Base-by-base conservation (phyloP, 2,329 filamentous ascomycete genomes). In the Nectriaceae sp. region DNA sequence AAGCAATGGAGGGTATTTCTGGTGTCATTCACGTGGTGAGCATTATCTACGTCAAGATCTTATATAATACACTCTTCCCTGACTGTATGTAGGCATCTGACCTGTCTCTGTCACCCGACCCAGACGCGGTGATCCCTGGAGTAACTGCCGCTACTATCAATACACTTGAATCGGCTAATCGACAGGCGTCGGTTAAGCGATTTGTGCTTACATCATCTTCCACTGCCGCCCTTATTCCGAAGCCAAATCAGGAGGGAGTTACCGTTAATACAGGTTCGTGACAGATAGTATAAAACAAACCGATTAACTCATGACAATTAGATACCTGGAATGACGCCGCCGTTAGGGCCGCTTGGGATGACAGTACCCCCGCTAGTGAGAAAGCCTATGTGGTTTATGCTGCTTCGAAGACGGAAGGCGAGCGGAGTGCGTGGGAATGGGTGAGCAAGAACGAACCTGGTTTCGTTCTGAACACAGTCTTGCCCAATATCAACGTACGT, bases 121-220 rank as follows among this genome's bases (percentile, higher is more conserved):
- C n/a, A n/a, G n/a, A n/a, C n/a, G n/a, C n/a, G n/a, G n/a, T n/a
- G n/a, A n/a, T n/a, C n/a, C n/a, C n/a, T n/a, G n/a, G n/a, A n/a
- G n/a, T n/a, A n/a, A n/a, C n/a, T n/a, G n/a, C n/a, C n/a, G n/a
- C n/a, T n/a, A n/a, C n/a, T n/a, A n/a, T n/a, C n/a, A n/a, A n/a
- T n/a, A n/a, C n/a, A n/a, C n/a, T n/a, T n/a, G n/a, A n/a, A n/a
- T n/a, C n/a, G 2, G 69, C 68, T 1, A 53, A 56, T 5, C 52
- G 44, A 10, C 55, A 66, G 21, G 53, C 65, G 0, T 58, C 58
- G 13, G 59, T 77, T 2, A 66, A 64, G 44, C 62, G 69, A 3
- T 66, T 75, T 24, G 70, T 75, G 4, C 54, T 70, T 31, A 75
- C 72, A 0, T 70, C 67, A 16, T 72, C 70, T 1, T 62, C 66